These are phyloP conservation scores for Dispira simplex DNA, from an alignment of 192 early-diverging fungal species.

Conservation along the genomic window DNA sequence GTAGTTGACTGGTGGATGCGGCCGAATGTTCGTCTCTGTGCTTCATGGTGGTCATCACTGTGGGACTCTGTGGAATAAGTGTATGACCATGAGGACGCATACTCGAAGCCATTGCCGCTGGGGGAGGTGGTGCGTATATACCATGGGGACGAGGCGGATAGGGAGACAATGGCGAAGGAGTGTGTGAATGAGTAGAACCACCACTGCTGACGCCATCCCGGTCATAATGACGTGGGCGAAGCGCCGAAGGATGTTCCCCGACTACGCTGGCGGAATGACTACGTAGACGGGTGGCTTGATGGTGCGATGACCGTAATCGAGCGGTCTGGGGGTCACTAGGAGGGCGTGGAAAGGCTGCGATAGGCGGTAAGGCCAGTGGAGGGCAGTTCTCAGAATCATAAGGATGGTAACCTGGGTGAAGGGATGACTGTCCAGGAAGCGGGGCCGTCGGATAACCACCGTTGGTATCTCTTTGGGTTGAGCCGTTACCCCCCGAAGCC, in stretches of 20 bases:
- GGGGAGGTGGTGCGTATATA: neutral
- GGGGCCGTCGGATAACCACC: too few species aligned
- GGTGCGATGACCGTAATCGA: neutral
- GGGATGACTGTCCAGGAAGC: neutral
- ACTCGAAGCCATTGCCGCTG: too few species aligned
- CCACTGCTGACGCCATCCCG: too few species aligned
- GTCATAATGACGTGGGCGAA: neutral
- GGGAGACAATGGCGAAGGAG: neutral
- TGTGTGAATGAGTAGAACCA: too few species aligned
- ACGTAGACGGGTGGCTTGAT: neutral
- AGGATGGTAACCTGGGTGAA: neutral
- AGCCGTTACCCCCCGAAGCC: neutral
- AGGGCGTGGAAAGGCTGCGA: neutral
- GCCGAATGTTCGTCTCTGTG: neutral
- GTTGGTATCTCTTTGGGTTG: too few species aligned
- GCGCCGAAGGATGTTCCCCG: neutral
- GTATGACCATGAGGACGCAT: too few species aligned
- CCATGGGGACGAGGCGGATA: neutral
- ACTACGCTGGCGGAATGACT: conserved; percentile 12
- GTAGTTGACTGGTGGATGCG: neutral
- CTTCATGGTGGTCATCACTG: too few species aligned
- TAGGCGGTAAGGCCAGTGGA: neutral
- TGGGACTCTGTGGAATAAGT: too few species aligned
- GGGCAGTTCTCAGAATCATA: neutral
- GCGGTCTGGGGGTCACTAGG: neutral